These are phyloP conservation scores for Penicillium waksmanii DNA, from an alignment of 495 filamentous ascomycete genomes.

Conservation along the genomic window DNA sequence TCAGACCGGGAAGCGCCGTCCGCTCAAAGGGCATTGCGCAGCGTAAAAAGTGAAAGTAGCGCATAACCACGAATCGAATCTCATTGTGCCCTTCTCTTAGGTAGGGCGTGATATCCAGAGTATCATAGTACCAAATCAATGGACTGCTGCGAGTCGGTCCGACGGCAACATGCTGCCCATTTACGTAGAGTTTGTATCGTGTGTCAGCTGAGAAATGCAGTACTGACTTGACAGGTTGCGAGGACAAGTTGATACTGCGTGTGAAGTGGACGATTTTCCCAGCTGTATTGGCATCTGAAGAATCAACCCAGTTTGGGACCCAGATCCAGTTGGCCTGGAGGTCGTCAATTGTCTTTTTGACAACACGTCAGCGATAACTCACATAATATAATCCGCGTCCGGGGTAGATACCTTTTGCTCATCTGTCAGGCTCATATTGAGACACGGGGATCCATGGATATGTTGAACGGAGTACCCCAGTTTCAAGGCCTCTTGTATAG, in stretches of 20 bases:
- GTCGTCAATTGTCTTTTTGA: constrained; percentile 32
- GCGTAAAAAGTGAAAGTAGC: constrained; percentile 35
- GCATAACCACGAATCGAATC: constrained; percentile 33
- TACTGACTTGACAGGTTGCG: constrained; percentile 10
- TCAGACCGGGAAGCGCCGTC: constrained; percentile 38
- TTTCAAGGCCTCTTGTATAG: neutral
- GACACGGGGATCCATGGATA: neutral
- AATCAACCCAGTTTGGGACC: constrained; percentile 40
- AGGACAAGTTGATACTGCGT: constrained; percentile 24
- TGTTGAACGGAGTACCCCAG: too few relatives aligned
- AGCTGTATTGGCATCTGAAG: constrained; percentile 30
- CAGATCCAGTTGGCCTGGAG: constrained; percentile 46
- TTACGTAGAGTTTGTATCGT: constrained; percentile 42
- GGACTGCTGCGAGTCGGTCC: constrained; percentile 39
- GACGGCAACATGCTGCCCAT: constrained; percentile 37
- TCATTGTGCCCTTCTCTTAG: constrained; percentile 34
- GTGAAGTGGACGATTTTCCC: constrained; percentile 37
- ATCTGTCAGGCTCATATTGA: neutral
- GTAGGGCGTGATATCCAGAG: constrained; percentile 38
- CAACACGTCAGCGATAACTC: neutral
- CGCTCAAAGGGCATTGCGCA: constrained; percentile 42
- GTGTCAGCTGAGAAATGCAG: constrained; percentile 46
- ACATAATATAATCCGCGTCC: neutral
- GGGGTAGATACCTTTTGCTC: neutral
- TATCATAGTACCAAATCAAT: constrained; percentile 45